Evolutionary conservation across 306 rosid genomes (phyloP).

Genomic region (Citrullus amarus): DNA sequence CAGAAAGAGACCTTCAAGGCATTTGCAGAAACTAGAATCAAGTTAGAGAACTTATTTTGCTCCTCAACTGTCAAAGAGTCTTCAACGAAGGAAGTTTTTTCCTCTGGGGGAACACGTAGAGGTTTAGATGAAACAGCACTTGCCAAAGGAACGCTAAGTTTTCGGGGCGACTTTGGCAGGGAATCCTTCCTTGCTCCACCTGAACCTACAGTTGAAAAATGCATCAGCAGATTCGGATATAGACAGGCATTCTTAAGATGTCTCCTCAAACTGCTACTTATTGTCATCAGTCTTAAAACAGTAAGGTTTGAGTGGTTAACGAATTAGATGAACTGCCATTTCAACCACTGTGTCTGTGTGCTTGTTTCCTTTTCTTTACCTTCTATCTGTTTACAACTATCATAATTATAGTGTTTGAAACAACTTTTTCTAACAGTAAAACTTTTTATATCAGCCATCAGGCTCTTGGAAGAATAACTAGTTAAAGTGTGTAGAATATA

Average conservation of each 20-base stretch:
- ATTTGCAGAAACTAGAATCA: slow-evolving; percentile 19
- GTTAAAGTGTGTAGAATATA: no score
- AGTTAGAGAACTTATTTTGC: slow-evolving; percentile 5
- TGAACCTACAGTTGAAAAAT: slow-evolving; percentile 30
- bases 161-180: slow-evolving; percentile 34
- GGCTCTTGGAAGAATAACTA: no score
- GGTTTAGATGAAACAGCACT: slow-evolving; percentile 29
- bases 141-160: slow-evolving; percentile 16
- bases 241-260: not conserved
- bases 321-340: no score
- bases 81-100: slow-evolving; percentile 13
- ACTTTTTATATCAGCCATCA: no score
- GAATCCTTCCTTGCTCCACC: slow-evolving; percentile 28
- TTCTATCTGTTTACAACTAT: no score
- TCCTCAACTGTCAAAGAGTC: slow-evolving; percentile 10
- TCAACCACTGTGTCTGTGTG: no score
- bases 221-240: not conserved
- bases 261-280: not conserved
- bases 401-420: no score
- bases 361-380: no score
- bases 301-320: no score
- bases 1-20: slow-evolving; percentile 28
- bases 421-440: no score
- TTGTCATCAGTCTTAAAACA: no score
- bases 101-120: slow-evolving; percentile 23